A percentile compares a stretch with the other conserved stretches of the same genome.
These are phyloP conservation scores for Phytophthora sansomeana DNA, from an alignment of 352 stramenopile species.

Conservation along the genomic window DNA sequence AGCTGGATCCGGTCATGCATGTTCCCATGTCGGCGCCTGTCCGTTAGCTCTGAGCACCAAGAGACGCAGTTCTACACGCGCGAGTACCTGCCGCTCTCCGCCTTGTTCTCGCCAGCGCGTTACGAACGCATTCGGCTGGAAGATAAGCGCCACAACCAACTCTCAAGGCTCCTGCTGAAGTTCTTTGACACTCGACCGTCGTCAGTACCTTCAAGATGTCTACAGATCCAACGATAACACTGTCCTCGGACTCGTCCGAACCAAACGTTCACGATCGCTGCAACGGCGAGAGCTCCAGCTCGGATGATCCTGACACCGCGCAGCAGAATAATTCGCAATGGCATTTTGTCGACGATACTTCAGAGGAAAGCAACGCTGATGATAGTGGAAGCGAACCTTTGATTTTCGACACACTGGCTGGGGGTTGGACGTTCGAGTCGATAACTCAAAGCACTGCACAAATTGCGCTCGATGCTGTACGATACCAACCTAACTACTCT, in stretches of 20 bases:
- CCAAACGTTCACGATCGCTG: slow-evolving; percentile 15
- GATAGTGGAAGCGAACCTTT: slow-evolving; percentile 2
- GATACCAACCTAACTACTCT: slow-evolving; percentile 53
- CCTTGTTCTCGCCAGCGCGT: background rate
- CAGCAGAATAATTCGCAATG: slow-evolving; percentile 2
- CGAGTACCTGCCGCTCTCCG: background rate
- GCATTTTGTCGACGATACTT: slow-evolving; percentile 5
- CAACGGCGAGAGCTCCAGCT: slow-evolving; percentile 16
- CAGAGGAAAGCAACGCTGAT: background rate
- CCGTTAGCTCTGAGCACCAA: slow-evolving; percentile 11
- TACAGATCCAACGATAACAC: background rate
- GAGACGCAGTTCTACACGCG: slow-evolving; percentile 7
- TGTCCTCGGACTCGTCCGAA: background rate
- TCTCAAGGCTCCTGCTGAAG: background rate
- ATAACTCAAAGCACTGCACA: slow-evolving; percentile 32
- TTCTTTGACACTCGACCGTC: background rate
- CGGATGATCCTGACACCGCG: background rate
- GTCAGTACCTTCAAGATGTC: slow-evolving; percentile 3
- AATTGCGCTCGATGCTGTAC: slow-evolving; percentile 46
- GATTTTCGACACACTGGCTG: slow-evolving; percentile 23
- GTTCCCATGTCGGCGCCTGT: slow-evolving; percentile 23
- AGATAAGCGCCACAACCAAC: slow-evolving; percentile 13
- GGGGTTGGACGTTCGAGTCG: slow-evolving; percentile 28
- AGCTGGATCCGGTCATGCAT: slow-evolving; percentile 10
- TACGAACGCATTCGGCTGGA: slow-evolving; percentile 13